Conservation (phyloP, 352 stramenopile genomes). For the Phytophthora palmivora region DNA sequence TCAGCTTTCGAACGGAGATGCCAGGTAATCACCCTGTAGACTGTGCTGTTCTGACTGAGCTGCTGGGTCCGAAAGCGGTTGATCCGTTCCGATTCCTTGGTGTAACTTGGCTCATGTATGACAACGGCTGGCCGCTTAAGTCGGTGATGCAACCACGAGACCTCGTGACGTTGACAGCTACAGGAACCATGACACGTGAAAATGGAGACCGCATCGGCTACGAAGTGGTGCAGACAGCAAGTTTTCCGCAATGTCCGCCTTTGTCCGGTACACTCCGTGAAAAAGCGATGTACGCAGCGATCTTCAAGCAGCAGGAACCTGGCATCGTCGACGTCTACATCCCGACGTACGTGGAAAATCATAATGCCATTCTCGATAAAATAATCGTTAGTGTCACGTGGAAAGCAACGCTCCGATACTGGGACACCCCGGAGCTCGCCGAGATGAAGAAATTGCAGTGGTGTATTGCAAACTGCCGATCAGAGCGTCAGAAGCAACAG, state of each 20-base stretch:
- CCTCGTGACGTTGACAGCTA: constrained; percentile 40
- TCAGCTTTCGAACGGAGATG: constrained; percentile 30
- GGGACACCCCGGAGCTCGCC: constrained; percentile 21
- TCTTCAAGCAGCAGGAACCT: constrained; percentile 35
- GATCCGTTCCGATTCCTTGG: constrained; percentile 47
- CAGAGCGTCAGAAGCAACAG: constrained; percentile 17
- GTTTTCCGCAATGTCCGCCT: constrained; percentile 18
- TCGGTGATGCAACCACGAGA: constrained; percentile 40
- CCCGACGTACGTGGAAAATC: constrained; percentile 24
- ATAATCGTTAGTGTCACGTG: constrained; percentile 16
- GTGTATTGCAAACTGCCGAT: constrained; percentile 10
- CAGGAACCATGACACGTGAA: constrained; percentile 32
- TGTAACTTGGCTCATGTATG: constrained; percentile 40
- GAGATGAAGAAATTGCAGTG: constrained; percentile 38
- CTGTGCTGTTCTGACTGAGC: constrained; percentile 29
- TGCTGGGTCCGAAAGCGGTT: constrained; percentile 30
- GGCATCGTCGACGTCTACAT: constrained; percentile 32
- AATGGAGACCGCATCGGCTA: constrained; percentile 54
- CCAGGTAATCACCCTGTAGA: constrained; percentile 15
- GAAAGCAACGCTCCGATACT: constrained; percentile 22
- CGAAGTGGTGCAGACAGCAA: constrained; percentile 54
- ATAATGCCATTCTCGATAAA: constrained; percentile 20
- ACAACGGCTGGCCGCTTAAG: constrained; percentile 33
- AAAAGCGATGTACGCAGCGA: constrained; percentile 29
- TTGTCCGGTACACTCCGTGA: constrained; percentile 24